phyloP scores from a whole-genome alignment of 2,329 filamentous ascomycete genomes.

The Waltergamsia citrina region DNA sequence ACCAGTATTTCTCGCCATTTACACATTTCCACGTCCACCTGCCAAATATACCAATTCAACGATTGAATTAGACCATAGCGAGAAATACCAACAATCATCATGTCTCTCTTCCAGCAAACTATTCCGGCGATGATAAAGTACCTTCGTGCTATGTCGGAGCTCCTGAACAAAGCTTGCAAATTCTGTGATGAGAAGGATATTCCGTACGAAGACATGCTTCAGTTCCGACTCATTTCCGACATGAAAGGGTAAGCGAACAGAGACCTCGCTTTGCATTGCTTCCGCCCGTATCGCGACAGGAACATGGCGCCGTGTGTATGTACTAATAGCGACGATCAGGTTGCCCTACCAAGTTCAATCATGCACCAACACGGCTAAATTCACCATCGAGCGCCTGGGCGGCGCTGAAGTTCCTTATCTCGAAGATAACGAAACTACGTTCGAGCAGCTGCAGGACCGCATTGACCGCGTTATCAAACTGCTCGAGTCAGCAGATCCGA shows the following conservation, averaged over 20 bases:
- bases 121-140: constrained; percentile 17
- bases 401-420: constrained; percentile 6
- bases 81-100: too few relatives aligned
- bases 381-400: constrained; percentile 9
- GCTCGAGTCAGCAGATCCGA: constrained; percentile 17
- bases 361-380: constrained; percentile 11
- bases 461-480: constrained; percentile 14
- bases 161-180: constrained; percentile 12
- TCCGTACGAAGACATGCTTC: constrained; percentile 9
- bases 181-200: constrained; percentile 10
- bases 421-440: constrained; percentile 14
- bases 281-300: neutral
- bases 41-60: too few relatives aligned
- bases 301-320: neutral
- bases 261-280: neutral
- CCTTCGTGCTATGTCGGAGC: constrained; percentile 12
- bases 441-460: constrained; percentile 17
- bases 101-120: constrained; percentile 8
- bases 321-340: constrained; percentile 3
- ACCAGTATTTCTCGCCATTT: too few relatives aligned
- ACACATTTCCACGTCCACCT: too few relatives aligned
- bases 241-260: constrained; percentile 12
- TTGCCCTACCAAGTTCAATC: constrained; percentile 12
- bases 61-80: too few relatives aligned
- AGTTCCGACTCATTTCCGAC: constrained; percentile 9